Conservation (phyloP, 2,329 filamentous ascomycete genomes). For the Cercospora brassicicola region DNA sequence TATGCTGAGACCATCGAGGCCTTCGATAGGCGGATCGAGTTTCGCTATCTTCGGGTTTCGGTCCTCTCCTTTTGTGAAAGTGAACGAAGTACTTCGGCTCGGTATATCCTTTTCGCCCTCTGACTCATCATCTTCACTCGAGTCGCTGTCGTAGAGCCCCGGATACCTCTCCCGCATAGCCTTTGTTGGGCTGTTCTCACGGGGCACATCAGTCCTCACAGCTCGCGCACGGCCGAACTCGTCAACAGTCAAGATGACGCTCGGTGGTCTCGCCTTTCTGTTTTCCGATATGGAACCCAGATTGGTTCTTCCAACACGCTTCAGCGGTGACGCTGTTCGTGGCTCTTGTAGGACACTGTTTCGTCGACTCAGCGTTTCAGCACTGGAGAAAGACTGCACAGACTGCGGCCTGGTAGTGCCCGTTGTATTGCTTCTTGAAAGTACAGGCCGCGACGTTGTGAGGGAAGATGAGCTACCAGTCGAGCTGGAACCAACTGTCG, state of each 20-base stretch:
- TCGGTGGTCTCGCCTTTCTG: conserved; percentile 39
- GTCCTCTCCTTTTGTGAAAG: conserved; percentile 32
- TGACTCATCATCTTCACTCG: conserved; percentile 31
- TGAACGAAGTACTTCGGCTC: conserved; percentile 37
- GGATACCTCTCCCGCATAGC: conserved; percentile 46
- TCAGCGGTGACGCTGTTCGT: conserved; percentile 50
- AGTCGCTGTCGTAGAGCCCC: conserved; percentile 46
- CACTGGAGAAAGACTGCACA: conserved; percentile 34
- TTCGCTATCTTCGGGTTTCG: conserved; percentile 35
- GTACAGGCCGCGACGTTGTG: conserved; percentile 13
- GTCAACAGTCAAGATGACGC: conserved; percentile 49
- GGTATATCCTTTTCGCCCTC: conserved; percentile 35
- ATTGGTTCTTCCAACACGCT: conserved; percentile 45
- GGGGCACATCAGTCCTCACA: conserved; percentile 24
- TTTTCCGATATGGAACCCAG: conserved; percentile 51
- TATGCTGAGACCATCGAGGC: conserved; percentile 38
- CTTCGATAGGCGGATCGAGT: conserved; percentile 39
- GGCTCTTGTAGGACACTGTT: conserved; percentile 40
- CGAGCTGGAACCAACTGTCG: conserved; percentile 41
- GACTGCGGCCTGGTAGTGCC: conserved; percentile 34
- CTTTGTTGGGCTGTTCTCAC: conserved; percentile 40
- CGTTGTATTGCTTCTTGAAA: conserved; percentile 51
- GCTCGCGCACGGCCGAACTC: conserved; percentile 51
- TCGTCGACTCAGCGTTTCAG: conserved; percentile 29
- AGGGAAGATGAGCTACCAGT: conserved; percentile 20